A percentile compares a stretch with the other conserved stretches of the same genome.
phyloP scores from a whole-genome alignment of 345 rosid genomes.

The Ricinus communis region DNA sequence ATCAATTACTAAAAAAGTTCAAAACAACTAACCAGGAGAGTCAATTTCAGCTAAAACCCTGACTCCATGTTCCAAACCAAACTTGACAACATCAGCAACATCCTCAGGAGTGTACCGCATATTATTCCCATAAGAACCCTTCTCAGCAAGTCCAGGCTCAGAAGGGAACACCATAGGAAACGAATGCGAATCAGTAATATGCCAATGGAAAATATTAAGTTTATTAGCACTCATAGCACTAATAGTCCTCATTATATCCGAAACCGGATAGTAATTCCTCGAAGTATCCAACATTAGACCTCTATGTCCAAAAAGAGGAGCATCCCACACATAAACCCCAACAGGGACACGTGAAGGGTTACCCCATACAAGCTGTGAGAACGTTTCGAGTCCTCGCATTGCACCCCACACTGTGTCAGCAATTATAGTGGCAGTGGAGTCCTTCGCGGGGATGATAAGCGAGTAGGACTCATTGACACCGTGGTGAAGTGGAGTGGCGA shows the following conservation, averaged over 20 bases:
- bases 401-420: conserved; percentile 81
- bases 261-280: conserved; percentile 69
- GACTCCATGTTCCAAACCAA: conserved; percentile 77
- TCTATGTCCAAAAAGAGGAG: conserved; percentile 67
- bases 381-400: conserved; percentile 83
- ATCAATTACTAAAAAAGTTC: no score
- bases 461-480: conserved; percentile 71
- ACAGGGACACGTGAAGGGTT: conserved; percentile 41
- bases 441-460: conserved; percentile 46
- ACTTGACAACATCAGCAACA: conserved; percentile 51
- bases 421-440: conserved; percentile 32
- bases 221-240: conserved; percentile 73
- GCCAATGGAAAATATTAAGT: conserved; percentile 93
- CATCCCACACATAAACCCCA: conserved; percentile 51
- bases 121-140: conserved; percentile 64
- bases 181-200: conserved; percentile 78
- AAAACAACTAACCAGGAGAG: conserved; percentile 62
- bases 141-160: conserved; percentile 67
- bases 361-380: conserved; percentile 84
- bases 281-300: conserved; percentile 80
- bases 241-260: conserved; percentile 65
- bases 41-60: conserved; percentile 82
- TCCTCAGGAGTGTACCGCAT: conserved; percentile 63
- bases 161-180: conserved; percentile 77
- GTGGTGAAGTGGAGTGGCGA: conserved; percentile 52